Evolutionary conservation across 768 basidiomycete species (phyloP).

Genomic region (Naganishia vishniacii): DNA sequence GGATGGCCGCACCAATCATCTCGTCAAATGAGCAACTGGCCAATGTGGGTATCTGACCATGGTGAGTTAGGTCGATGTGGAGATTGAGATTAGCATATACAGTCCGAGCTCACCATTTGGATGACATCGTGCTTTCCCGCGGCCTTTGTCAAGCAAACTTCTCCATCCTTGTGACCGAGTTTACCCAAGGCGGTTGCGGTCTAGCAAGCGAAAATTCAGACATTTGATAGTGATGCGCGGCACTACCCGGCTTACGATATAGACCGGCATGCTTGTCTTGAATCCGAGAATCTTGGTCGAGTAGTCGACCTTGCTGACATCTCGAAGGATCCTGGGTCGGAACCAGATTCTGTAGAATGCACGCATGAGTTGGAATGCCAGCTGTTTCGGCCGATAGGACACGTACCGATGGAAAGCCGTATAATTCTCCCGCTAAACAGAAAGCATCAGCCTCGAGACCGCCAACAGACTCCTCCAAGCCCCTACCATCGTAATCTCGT

Average conservation of each 20-base stretch:
- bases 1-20: slow-evolving; percentile 75
- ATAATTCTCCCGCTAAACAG: slow-evolving; percentile 66
- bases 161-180: slow-evolving; percentile 88
- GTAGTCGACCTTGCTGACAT: slow-evolving; percentile 77
- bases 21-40: slow-evolving; percentile 96
- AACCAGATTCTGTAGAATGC: slow-evolving; percentile 62
- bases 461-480: background rate
- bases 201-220: background rate
- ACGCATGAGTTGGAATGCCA: slow-evolving; percentile 47
- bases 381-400: background rate
- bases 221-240: no score
- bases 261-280: slow-evolving; percentile 68
- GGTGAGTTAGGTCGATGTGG: background rate
- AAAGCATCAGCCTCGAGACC: background rate
- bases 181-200: slow-evolving; percentile 54
- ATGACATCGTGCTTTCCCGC: slow-evolving; percentile 73
- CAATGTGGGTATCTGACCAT: slow-evolving; percentile 76
- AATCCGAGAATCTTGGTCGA: slow-evolving; percentile 76
- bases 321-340: slow-evolving; percentile 72
- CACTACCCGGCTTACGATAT: slow-evolving; percentile 58
- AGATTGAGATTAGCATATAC: background rate
- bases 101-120: slow-evolving; percentile 58
- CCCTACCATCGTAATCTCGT: slow-evolving; percentile 64
- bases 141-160: slow-evolving; percentile 80
- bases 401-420: slow-evolving; percentile 77